Evolutionary conservation across 1,284 basidiomycete species (phyloP), one percentile per base, ranked within the genome.

Genomic region (Ganoderma lucidum): DNA sequence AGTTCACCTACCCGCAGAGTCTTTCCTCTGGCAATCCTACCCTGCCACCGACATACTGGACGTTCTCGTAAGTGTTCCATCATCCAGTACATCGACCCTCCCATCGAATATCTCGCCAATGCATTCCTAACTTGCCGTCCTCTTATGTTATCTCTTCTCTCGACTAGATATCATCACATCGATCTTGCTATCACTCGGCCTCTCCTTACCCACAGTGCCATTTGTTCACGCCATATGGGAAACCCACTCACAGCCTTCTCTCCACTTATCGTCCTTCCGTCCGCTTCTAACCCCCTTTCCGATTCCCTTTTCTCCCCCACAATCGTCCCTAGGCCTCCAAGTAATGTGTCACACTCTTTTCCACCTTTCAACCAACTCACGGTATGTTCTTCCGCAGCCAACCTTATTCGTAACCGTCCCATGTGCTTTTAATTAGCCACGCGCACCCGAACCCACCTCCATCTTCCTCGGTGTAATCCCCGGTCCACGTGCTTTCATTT

Each of bases 401-500:
- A 64, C 61, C 62, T 60, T 23, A 44, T 62, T 51, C 65, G 37
- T 56, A 48, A 45, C 51, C 48, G 44, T 64, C 14, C 41, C 42
- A 19, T 32, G 60, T 42, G 8, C 61, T 53, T 59, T 60, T 41
- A 53, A 53, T 66, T 23, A 61, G 28, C 53, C 19, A 39, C 42
- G 32, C 28, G 61, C 23, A 41, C 53, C 17, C 48, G 51, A 61
- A 37, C 19, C 15, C 60, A 39, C 45, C 65, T 63, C 59, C 14
- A 32, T 30, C 42, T 51, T 35, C 53, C 10, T 66, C 65, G 23
- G 41, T 58, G 63, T 45, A 56, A 51, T 70, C 53, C 53, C 39
- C 53, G 44, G 62, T 60, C 70, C 78, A 78, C 77, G 78, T 79
- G 78, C 64, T 23, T 75, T 74, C 74, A 73, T 74, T 75, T 75